Evolutionary conservation across 202 grass and related monocot species (phyloP).

Genomic region (Panicum virgatum): DNA sequence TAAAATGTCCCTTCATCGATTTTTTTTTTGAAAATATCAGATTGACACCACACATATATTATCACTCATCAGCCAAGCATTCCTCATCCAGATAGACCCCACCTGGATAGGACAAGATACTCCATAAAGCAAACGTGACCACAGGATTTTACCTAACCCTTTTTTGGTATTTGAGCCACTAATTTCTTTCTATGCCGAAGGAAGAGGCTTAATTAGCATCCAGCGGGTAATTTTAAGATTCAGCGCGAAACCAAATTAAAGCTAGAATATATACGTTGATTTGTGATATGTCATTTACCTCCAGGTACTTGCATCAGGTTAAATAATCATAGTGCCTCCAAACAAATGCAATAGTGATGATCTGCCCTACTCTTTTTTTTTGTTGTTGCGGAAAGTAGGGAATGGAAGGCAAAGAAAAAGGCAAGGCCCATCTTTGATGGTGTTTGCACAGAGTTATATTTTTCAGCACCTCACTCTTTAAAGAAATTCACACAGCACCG

Average conservation of each 20-base stretch:
- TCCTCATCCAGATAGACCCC: neutral
- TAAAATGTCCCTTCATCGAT: too few species aligned
- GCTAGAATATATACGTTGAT: neutral
- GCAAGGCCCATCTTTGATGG: neutral
- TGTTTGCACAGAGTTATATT: neutral
- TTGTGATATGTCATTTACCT: neutral
- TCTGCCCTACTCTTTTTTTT: neutral
- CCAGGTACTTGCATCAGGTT: neutral
- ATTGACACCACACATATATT: neutral
- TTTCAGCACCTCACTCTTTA: neutral
- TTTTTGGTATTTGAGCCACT: neutral
- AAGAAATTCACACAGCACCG: neutral
- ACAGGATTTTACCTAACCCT: neutral
- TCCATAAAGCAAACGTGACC: neutral
- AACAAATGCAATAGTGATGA: too few species aligned
- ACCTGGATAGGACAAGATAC: neutral
- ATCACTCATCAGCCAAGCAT: neutral
- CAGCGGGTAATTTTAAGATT: conserved; percentile 13
- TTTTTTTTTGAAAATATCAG: neutral
- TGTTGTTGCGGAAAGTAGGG: neutral
- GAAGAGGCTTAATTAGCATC: neutral
- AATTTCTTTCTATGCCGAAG: neutral
- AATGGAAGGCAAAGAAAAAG: neutral
- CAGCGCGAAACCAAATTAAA: neutral
- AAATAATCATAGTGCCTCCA: neutral